Evolutionary conservation across 2,329 filamentous ascomycete species (phyloP).

Genomic region (Rhynchosporium secalis): DNA sequence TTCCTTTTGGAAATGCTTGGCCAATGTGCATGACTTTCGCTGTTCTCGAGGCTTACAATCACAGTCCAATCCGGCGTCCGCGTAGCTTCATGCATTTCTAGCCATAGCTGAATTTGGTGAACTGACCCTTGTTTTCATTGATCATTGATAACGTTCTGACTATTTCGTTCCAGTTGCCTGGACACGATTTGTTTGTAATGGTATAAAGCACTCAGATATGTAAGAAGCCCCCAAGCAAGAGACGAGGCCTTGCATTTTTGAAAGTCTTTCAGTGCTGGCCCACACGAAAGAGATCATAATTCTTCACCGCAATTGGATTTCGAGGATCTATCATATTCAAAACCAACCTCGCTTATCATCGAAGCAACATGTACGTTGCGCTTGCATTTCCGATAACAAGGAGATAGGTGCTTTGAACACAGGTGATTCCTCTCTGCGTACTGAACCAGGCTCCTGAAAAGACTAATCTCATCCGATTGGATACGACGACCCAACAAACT

Average conservation of each 20-base stretch:
- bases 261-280: neutral
- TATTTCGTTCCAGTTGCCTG: neutral
- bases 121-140: neutral
- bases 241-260: too few relatives aligned
- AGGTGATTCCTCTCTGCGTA: neutral
- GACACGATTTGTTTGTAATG: neutral
- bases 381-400: neutral
- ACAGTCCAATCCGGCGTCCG: neutral
- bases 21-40: neutral
- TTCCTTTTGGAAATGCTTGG: neutral
- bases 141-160: neutral
- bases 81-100: neutral
- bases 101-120: neutral
- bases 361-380: neutral
- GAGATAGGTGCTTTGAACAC: slow-evolving; percentile 1
- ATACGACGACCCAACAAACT: neutral
- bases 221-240: slow-evolving; percentile 2
- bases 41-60: neutral
- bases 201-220: neutral
- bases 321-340: neutral
- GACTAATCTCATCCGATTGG: neutral
- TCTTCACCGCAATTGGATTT: slow-evolving; percentile 5
- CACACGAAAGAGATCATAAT: slow-evolving; percentile 1
- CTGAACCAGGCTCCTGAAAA: slow-evolving; percentile 10
- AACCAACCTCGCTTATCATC: neutral